Evolutionary conservation across 306 rosid genomes (phyloP).

Genomic region (Malus sylvestris): DNA sequence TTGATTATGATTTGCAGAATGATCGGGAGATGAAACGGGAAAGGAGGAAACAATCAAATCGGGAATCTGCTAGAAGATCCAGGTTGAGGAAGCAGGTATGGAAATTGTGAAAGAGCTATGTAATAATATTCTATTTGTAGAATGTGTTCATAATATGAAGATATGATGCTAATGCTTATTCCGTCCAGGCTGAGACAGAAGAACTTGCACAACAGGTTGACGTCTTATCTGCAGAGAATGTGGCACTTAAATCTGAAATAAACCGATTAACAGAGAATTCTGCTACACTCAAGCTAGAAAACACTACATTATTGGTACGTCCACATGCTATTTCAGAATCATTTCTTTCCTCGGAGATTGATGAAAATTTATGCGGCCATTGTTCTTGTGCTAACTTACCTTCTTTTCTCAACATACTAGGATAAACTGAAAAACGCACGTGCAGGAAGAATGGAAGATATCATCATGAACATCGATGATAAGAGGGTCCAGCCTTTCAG

Average conservation of each 20-base stretch:
- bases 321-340: not conserved
- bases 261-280: constrained; percentile 55
- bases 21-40: constrained; percentile 87
- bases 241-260: constrained; percentile 57
- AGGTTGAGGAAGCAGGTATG: constrained; percentile 96
- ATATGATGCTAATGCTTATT: constrained; percentile 11
- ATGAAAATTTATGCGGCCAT: not conserved
- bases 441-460: constrained; percentile 48
- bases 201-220: constrained; percentile 74
- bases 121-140: not conserved
- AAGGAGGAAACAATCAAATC: constrained; percentile 92
- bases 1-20: constrained; percentile 41
- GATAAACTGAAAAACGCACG: constrained; percentile 58
- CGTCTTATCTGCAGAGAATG: constrained; percentile 49
- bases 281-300: constrained; percentile 64
- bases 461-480: constrained; percentile 37
- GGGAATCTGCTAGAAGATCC: constrained; percentile 98
- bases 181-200: constrained; percentile 75
- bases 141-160: not conserved
- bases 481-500: constrained; percentile 52
- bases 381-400: constrained; percentile 8
- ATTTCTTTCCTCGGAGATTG: not conserved
- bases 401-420: constrained; percentile 31
- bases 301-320: constrained; percentile 59
- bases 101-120: not conserved